Base-by-base conservation (phyloP, 164 flowering plant genomes). In the Paratinospora sagittata region DNA sequence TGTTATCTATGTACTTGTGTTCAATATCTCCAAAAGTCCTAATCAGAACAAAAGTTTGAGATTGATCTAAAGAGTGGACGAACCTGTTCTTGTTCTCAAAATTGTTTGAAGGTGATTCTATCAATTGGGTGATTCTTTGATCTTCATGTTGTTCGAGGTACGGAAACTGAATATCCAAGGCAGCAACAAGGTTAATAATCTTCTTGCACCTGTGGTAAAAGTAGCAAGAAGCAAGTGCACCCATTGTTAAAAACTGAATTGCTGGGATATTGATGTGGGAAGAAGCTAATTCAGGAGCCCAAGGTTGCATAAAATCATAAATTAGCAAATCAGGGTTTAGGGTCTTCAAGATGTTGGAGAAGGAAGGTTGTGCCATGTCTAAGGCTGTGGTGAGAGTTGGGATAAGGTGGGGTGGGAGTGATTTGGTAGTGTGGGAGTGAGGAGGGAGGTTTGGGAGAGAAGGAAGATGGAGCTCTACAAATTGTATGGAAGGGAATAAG, bases 341-440 rank as follows among this genome's bases (percentile, higher is more conserved):
- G 67, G 77, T 12, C 13, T 23, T 55, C 12, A 83, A 74, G 73
- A 83, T 68, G 41, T 73, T 13, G 10, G 45, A 34, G 73, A 83
- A 81, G 43, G 75, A 27, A 3, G 82, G 74, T 33, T 66, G 13
- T 21, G 82, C 37, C 49, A 55, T 63, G 66, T 81, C 80, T 30
- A 83, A 71, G 69, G 84, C 84, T 16, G 27, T 41, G 4, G 75
- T 83, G 66, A 83, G 84, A 33, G 82, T 65, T 52, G 75, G 67
- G 79, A 79, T 72, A 68, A 83, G 83, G 47, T 76, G 78, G 21
- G 81, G 75, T 36, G 82, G 84, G 45, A 82, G 78, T 3, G 76
- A 73, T 61, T 76, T 72, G 30, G 79, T 72, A 9, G 81, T 73
- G 70, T 79, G 77, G 52, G 27, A 67, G 14, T 73, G 72, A 52